These are phyloP conservation scores for Apiospora malaysiana DNA, from an alignment of 2,329 filamentous ascomycete genomes.

Conservation along the genomic window DNA sequence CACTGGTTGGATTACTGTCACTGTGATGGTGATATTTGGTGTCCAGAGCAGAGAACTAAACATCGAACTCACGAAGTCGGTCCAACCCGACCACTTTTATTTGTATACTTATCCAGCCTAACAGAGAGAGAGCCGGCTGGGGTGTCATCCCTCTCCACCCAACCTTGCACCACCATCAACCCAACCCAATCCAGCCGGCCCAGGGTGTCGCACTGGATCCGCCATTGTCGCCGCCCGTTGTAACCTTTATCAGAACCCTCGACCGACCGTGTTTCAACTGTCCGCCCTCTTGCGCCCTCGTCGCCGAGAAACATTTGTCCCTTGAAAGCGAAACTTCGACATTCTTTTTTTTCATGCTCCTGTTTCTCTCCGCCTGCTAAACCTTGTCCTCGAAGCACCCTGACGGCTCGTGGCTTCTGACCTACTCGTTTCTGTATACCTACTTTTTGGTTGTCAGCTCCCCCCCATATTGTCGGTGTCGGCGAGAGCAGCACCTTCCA, in stretches of 20 bases:
- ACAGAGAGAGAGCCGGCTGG: constrained; percentile 1
- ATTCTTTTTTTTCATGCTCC: constrained; percentile 13
- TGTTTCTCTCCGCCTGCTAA: constrained; percentile 14
- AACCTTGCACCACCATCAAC: constrained; percentile 19
- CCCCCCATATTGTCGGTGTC: not conserved
- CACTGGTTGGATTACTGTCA: not conserved
- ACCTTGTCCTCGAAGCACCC: constrained; percentile 14
- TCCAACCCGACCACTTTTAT: constrained; percentile 16
- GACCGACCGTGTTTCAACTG: constrained; percentile 21
- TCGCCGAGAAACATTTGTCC: constrained; percentile 19
- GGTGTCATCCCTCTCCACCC: constrained; percentile 19
- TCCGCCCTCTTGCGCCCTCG: constrained; percentile 15
- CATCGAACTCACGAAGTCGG: not conserved
- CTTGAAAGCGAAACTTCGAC: constrained; percentile 17
- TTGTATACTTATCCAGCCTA: constrained; percentile 10
- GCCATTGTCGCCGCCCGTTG: constrained; percentile 23
- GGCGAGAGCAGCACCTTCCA: not conserved
- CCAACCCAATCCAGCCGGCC: constrained; percentile 12
- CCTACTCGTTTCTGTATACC: not conserved
- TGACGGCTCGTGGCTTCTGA: constrained; percentile 9
- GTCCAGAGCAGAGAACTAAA: not conserved
- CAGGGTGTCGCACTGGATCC: constrained; percentile 19
- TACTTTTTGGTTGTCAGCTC: not conserved
- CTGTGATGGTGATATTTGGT: not conserved
- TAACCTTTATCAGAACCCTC: constrained; percentile 22